Percentiles rank a stretch among this genome's conserved stretches.
phyloP scores from a whole-genome alignment of 2,329 filamentous ascomycete species.

The Monilinia vaccinii-corymbosi region DNA sequence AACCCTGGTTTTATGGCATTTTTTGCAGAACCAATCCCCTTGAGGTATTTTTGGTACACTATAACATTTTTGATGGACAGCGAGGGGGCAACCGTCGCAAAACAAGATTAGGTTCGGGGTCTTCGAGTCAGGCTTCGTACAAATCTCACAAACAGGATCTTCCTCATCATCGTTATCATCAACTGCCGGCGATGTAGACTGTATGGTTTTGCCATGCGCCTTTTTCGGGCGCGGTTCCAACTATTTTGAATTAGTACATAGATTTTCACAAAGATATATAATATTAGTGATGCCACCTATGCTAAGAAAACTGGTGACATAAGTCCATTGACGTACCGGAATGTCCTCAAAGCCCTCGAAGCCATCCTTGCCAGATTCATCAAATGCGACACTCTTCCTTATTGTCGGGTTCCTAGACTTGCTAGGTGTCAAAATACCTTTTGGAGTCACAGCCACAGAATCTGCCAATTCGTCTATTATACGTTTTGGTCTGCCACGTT shows the following conservation, averaged over 20 bases:
- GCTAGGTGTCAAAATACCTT: slow-evolving; percentile 47
- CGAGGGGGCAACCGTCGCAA: slow-evolving; percentile 5
- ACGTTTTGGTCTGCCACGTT: slow-evolving; percentile 14
- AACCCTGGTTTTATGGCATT: slow-evolving; percentile 4
- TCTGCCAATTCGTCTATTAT: background rate
- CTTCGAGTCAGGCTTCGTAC: slow-evolving; percentile 3
- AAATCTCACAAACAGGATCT: slow-evolving; percentile 1
- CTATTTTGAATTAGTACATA: background rate
- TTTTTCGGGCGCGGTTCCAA: background rate
- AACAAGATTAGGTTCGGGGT: slow-evolving; percentile 1
- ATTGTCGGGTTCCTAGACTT: slow-evolving; percentile 34
- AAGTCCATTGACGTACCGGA: slow-evolving; percentile 21
- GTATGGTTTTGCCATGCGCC: background rate
- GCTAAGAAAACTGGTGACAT: background rate
- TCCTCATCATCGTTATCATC: background rate
- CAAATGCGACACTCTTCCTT: slow-evolving; percentile 49
- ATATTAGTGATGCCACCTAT: background rate
- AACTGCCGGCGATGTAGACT: background rate
- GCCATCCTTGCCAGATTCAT: slow-evolving; percentile 34
- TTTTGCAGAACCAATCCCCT: slow-evolving; percentile 8
- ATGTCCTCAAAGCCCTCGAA: slow-evolving; percentile 43
- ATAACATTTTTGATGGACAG: slow-evolving; percentile 11
- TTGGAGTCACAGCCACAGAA: slow-evolving; percentile 28
- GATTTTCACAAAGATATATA: background rate
- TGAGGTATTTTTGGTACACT: slow-evolving; percentile 7